Evolutionary conservation across 2,329 filamentous ascomycete genomes (phyloP).

Genomic region (Daldinia eschscholtzii): DNA sequence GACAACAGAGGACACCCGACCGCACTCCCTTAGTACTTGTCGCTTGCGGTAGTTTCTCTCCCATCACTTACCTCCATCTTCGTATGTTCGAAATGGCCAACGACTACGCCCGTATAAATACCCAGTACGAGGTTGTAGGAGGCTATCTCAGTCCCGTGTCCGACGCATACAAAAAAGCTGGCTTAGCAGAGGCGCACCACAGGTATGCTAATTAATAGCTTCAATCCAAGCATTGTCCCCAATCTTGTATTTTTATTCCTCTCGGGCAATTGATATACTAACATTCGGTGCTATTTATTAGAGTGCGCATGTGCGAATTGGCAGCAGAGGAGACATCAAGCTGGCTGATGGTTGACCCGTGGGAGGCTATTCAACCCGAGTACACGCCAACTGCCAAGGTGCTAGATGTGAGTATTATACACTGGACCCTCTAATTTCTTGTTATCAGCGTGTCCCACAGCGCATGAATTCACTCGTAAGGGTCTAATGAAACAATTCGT

Average conservation of each 20-base stretch:
- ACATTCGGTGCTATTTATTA: constrained; percentile 47
- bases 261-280: constrained; percentile 33
- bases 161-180: constrained; percentile 80
- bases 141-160: constrained; percentile 84
- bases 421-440: constrained; percentile 2
- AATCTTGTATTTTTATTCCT: not conserved
- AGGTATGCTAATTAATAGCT: constrained; percentile 58
- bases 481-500: constrained; percentile 12
- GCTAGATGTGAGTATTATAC: constrained; percentile 66
- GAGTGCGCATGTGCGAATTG: constrained; percentile 86
- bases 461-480: not conserved
- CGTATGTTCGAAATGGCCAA: constrained; percentile 91
- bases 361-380: constrained; percentile 86
- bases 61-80: constrained; percentile 80
- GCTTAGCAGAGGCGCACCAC: constrained; percentile 78
- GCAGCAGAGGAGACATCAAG: constrained; percentile 80
- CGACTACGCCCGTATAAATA: constrained; percentile 81
- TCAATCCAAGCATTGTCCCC: not conserved
- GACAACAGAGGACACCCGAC: constrained; percentile 65
- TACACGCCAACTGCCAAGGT: constrained; percentile 92
- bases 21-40: constrained; percentile 76
- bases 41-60: constrained; percentile 79
- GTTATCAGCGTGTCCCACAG: not conserved
- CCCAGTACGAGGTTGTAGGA: constrained; percentile 85
- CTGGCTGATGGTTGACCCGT: constrained; percentile 89